A percentile compares a stretch with the other conserved stretches of the same genome.
phyloP scores from a whole-genome alignment of 306 rosid species.

The Cicer chorassanicum region DNA sequence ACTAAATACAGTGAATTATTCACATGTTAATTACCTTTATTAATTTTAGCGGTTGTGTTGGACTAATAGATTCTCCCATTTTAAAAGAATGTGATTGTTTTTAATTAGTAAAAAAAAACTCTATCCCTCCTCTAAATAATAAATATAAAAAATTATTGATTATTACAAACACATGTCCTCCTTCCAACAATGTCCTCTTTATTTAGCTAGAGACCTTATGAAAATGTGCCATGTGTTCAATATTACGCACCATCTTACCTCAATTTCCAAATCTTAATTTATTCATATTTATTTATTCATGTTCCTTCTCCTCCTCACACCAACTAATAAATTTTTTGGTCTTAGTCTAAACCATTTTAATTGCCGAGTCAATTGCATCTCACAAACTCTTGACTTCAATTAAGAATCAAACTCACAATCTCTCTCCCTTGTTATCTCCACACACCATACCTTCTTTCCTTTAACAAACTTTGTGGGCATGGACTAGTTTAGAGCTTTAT shows the following conservation, averaged over 20 bases:
- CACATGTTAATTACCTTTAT: no score
- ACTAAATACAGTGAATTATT: no score
- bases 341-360: conserved; percentile 57
- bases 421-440: conserved; percentile 3
- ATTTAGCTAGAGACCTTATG: neutral
- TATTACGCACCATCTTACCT: conserved; percentile 61
- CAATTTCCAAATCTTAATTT: conserved; percentile 40
- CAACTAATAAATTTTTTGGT: conserved; percentile 34
- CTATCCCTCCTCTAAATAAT: no score
- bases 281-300: neutral
- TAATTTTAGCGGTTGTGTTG: no score
- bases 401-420: neutral
- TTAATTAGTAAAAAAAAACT: no score
- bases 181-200: conserved; percentile 2
- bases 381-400: conserved; percentile 45
- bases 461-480: conserved; percentile 40
- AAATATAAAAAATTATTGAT: neutral
- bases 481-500: neutral
- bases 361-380: conserved; percentile 64
- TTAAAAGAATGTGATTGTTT: no score
- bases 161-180: conserved; percentile 31
- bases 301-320: conserved; percentile 16
- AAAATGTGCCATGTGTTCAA: conserved; percentile 39
- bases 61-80: no score
- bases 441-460: neutral